Conservation (phyloP, 768 basidiomycete species). For the Coprinopsis marcescibilis region DNA sequence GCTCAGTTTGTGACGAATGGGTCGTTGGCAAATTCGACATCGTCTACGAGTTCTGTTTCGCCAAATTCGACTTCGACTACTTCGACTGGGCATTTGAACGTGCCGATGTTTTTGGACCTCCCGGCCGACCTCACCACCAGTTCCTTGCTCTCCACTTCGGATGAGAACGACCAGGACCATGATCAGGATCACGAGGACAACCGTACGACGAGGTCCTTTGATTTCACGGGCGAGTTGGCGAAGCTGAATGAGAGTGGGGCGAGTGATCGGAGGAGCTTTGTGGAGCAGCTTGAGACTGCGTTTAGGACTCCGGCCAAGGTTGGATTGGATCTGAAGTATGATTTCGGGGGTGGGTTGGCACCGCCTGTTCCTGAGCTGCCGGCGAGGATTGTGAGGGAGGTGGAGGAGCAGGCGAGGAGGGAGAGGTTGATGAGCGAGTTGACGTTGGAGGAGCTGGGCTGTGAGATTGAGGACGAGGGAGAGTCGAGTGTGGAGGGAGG, state of each 20-base stretch:
- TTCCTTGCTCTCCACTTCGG: background rate
- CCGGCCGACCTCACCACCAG: background rate
- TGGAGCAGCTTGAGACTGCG: slow-evolving; percentile 76
- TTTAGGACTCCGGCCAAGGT: slow-evolving; percentile 73
- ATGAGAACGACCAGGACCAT: slow-evolving; percentile 1
- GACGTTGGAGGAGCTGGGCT: slow-evolving; percentile 5
- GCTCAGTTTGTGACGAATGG: slow-evolving; percentile 1
- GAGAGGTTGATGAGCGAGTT: slow-evolving; percentile 5
- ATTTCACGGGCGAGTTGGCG: slow-evolving; percentile 76
- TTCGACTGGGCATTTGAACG: too few relatives aligned
- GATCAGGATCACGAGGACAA: slow-evolving; percentile 14
- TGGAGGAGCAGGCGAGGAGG: slow-evolving; percentile 10
- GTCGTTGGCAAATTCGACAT: too few relatives aligned
- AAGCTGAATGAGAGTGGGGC: slow-evolving; percentile 65
- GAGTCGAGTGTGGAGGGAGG: background rate
- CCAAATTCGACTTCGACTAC: too few relatives aligned
- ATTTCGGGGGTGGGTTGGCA: slow-evolving; percentile 21
- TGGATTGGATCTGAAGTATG: slow-evolving; percentile 44
- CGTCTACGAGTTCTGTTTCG: too few relatives aligned
- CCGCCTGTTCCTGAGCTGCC: slow-evolving; percentile 39
- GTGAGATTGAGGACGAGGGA: slow-evolving; percentile 1
- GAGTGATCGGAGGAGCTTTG: slow-evolving; percentile 68
- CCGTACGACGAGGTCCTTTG: slow-evolving; percentile 75
- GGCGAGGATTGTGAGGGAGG: slow-evolving; percentile 1
- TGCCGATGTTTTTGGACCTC: too few relatives aligned